phyloP scores from a whole-genome alignment of 139 green algal genomes.

The Volvox reticuliferus region DNA sequence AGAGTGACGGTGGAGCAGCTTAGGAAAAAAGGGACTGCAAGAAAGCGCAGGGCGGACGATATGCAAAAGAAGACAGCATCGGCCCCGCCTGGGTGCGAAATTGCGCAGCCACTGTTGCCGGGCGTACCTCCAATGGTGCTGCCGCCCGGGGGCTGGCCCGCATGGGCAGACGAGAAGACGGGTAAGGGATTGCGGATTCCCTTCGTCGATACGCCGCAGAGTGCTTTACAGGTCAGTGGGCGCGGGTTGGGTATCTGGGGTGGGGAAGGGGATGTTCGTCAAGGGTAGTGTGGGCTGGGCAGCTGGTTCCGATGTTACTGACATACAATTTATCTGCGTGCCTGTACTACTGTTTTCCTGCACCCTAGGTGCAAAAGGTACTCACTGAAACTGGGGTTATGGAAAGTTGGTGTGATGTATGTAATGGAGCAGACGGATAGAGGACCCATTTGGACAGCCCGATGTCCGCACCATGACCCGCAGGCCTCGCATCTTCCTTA shows the following conservation, averaged over 20 bases:
- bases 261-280: not conserved
- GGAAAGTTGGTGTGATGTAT: not conserved
- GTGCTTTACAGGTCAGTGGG: not conserved
- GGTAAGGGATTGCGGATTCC: not conserved
- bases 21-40: not conserved
- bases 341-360: too few species aligned
- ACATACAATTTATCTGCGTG: too few species aligned
- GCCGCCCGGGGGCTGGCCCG: constrained; percentile 27
- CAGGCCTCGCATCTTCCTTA: not conserved
- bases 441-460: too few species aligned
- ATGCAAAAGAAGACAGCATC: not conserved
- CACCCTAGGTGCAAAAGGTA: too few species aligned
- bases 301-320: not conserved
- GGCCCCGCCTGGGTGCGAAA: not conserved
- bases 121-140: not conserved
- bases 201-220: not conserved
- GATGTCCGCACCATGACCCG: not conserved
- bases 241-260: not conserved
- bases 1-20: not conserved
- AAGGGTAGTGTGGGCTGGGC: not conserved
- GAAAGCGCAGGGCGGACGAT: too few species aligned
- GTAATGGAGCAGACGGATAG: too few species aligned
- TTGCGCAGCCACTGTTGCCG: constrained; percentile 25
- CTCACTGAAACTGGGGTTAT: too few species aligned
- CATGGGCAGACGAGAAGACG: not conserved